phyloP scores from a whole-genome alignment of 2,329 filamentous ascomycete genomes.

The Pseudogymnoascus sp. region DNA sequence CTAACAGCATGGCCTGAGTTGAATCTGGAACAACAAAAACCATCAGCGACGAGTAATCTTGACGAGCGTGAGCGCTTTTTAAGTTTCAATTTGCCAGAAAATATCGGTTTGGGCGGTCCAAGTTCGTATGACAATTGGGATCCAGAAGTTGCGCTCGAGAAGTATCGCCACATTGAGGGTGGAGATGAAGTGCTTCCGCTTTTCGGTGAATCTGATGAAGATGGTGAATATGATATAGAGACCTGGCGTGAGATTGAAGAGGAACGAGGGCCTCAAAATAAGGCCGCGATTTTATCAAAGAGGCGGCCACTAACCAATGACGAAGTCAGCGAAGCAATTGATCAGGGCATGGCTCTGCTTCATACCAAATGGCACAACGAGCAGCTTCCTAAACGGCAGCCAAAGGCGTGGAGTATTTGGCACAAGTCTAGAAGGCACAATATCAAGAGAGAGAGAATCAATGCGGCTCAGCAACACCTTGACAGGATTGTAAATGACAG shows the following conservation, averaged over 20 bases:
- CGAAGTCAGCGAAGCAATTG: slow-evolving; percentile 44
- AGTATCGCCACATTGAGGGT: slow-evolving; percentile 33
- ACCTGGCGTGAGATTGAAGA: slow-evolving; percentile 54
- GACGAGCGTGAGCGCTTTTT: background rate
- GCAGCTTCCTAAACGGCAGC: slow-evolving; percentile 46
- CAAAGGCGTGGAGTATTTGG: slow-evolving; percentile 56
- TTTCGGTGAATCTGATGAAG: slow-evolving; percentile 46
- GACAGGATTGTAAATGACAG: slow-evolving; percentile 37
- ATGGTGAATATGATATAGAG: slow-evolving; percentile 47
- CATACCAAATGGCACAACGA: slow-evolving; percentile 47
- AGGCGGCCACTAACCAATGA: slow-evolving; percentile 33
- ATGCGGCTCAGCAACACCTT: slow-evolving; percentile 35
- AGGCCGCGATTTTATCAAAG: slow-evolving; percentile 25
- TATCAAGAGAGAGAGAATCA: slow-evolving; percentile 35
- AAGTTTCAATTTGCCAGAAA: slow-evolving; percentile 16
- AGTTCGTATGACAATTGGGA: slow-evolving; percentile 19
- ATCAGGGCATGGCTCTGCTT: slow-evolving; percentile 43
- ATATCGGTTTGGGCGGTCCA: slow-evolving; percentile 12
- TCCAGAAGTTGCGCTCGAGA: slow-evolving; percentile 27
- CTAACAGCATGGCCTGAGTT: slow-evolving; percentile 27
- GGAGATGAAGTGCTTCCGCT: slow-evolving; percentile 39
- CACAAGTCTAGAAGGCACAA: slow-evolving; percentile 39
- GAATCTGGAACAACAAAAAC: slow-evolving; percentile 14
- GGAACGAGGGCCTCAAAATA: slow-evolving; percentile 34
- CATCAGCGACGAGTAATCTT: background rate